Evolutionary conservation across 2,329 filamentous ascomycete species (phyloP).

Genomic region (Exophiala dermatitidis): DNA sequence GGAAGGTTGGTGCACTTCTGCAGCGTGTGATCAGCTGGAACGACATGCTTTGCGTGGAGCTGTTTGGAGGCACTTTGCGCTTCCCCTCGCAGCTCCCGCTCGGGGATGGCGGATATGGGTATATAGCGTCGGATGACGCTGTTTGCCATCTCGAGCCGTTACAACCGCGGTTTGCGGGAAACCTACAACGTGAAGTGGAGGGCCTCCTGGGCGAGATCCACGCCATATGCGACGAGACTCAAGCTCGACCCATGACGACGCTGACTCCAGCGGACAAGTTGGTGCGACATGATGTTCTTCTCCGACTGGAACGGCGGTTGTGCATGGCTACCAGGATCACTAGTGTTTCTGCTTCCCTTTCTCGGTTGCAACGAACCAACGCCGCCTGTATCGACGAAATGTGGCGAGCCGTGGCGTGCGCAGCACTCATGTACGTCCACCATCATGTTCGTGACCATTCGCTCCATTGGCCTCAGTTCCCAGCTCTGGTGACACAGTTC

Average conservation of each 20-base stretch:
- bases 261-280: constrained; percentile 2
- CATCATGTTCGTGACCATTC: constrained; percentile 7
- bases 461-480: neutral
- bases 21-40: constrained; percentile 12
- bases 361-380: constrained; percentile 1
- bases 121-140: constrained; percentile 6
- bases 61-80: constrained; percentile 5
- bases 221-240: constrained; percentile 7
- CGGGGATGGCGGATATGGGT: constrained; percentile 5
- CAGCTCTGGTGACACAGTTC: constrained; percentile 3
- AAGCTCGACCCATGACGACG: constrained; percentile 1
- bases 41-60: constrained; percentile 8
- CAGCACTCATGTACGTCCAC: constrained; percentile 10
- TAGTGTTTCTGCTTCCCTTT: neutral
- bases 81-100: constrained; percentile 5
- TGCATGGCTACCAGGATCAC: neutral
- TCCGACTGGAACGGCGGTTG: constrained; percentile 8
- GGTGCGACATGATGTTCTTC: constrained; percentile 5
- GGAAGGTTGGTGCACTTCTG: constrained; percentile 2
- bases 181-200: constrained; percentile 1
- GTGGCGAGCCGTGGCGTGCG: constrained; percentile 2
- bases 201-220: constrained; percentile 8
- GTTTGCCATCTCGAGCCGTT: constrained; percentile 3
- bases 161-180: constrained; percentile 7
- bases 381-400: neutral